Base-by-base conservation (phyloP, 306 rosid species). In the Casuarina cunninghamiana region DNA sequence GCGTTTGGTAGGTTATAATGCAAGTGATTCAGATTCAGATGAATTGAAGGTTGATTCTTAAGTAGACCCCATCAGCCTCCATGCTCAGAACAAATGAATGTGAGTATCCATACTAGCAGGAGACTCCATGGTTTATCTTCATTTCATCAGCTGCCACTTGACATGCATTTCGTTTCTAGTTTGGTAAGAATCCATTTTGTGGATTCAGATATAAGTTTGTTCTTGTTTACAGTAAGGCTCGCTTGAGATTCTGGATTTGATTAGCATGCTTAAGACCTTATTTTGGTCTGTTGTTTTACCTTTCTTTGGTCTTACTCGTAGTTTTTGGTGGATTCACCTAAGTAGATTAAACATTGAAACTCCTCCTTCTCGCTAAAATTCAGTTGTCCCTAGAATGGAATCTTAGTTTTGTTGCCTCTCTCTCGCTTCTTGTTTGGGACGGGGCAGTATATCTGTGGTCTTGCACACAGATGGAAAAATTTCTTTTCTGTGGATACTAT, bases 21-120 rank as follows among this genome's bases (percentile, higher is more conserved):
- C 98, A 10, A 91, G 95, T 71, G 98, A 93, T 82, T 93, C 98
- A 57, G 98, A 93, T 86, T 91, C 98, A n/a, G 98, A 93, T 2
- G 97, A 93, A 79, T 17, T 81, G 72, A 83, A 86, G 80, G 90
- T 76, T 42, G 88, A 87, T 60, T 87, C 91, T 76, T 93, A 85
- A 84, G 73, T 74, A 44, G 16, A 75, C 67, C 46, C 15, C 32
- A 39, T 5, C 41, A 32, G 69, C 10, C 78, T 66, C 69, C 53
- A 26, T 51, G 81, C 68, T 77, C 76, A 39, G 69, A 53, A 35
- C 35, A 78, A 72, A 67, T 70, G 74, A 83, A 67, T 83, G 87
- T 85, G 82, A 84, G 81, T 80, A 10, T 48, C 21, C 41, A 70
- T 78, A 45, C 43, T 71, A 80, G 2, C 67, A 53, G 32, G 0